These are phyloP conservation scores for Haplographium delicatum DNA, from an alignment of 495 filamentous ascomycete genomes.

Conservation along the genomic window DNA sequence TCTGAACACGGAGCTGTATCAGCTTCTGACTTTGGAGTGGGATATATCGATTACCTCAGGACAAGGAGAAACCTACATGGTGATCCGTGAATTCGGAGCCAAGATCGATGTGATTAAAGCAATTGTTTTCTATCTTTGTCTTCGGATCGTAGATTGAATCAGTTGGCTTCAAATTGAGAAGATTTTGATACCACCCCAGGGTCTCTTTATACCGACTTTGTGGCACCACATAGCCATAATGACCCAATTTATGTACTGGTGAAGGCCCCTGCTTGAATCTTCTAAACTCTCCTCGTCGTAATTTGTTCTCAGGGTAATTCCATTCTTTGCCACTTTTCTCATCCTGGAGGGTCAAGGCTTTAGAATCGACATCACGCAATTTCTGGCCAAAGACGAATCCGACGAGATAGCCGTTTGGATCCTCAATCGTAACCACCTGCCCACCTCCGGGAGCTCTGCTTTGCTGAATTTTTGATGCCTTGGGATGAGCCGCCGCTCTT, in stretches of 20 bases:
- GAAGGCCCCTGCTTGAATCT: conserved; percentile 56
- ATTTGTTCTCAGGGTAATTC: conserved; percentile 1
- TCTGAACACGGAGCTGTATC: no score
- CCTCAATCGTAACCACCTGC: conserved; percentile 46
- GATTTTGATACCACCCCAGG: conserved; percentile 55
- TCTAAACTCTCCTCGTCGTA: conserved; percentile 36
- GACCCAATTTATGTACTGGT: conserved; percentile 67
- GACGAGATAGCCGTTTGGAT: conserved; percentile 52
- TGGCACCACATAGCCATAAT: conserved; percentile 59
- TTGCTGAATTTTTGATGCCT: conserved; percentile 41
- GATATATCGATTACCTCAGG: no score
- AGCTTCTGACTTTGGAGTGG: no score
- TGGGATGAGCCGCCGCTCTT: conserved; percentile 35
- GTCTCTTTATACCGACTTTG: conserved; percentile 43
- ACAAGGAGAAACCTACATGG: conserved; percentile 42
- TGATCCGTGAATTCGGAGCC: conserved; percentile 58
- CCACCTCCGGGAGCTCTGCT: conserved; percentile 47
- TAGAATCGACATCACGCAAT: background rate
- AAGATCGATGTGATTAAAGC: conserved; percentile 60
- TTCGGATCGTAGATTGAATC: conserved; percentile 44
- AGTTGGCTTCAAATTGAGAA: conserved; percentile 61
- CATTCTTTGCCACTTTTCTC: background rate
- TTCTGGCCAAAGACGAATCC: conserved; percentile 51
- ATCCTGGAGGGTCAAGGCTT: background rate
- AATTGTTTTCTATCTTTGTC: conserved; percentile 41